A percentile compares a stretch with the other conserved stretches of the same genome.
These are phyloP conservation scores for Termitomyces titanicus DNA, from an alignment of 768 basidiomycete genomes.

Conservation along the genomic window DNA sequence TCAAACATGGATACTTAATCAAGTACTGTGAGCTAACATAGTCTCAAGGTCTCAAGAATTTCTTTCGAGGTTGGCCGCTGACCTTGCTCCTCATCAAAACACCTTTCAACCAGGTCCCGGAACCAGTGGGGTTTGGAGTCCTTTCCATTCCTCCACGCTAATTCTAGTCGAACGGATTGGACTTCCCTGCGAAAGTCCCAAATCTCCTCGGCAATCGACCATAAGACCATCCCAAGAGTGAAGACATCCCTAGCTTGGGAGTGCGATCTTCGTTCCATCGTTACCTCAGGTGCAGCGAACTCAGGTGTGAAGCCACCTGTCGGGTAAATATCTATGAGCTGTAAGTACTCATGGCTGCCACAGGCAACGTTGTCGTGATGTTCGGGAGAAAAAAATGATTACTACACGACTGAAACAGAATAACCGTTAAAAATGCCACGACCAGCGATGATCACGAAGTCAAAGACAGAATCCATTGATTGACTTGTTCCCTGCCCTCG, in stretches of 20 bases:
- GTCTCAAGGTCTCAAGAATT: background rate
- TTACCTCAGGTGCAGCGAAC: background rate
- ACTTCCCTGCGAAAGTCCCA: background rate
- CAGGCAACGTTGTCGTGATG: no score
- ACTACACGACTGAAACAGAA: no score
- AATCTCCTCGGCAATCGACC: background rate
- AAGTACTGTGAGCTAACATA: no score
- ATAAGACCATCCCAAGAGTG: background rate
- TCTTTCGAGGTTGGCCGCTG: background rate
- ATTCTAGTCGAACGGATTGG: background rate
- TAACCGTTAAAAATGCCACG: no score
- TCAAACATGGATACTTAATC: no score
- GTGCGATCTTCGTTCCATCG: background rate
- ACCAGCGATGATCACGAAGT: no score
- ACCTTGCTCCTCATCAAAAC: background rate
- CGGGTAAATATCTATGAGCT: background rate
- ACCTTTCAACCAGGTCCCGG: background rate
- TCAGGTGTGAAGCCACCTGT: background rate
- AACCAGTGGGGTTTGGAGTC: background rate
- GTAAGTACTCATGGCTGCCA: background rate
- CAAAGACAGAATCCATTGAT: no score
- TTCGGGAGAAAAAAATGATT: no score
- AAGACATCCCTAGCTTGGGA: background rate
- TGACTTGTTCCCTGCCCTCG: no score
- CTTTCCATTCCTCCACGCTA: background rate